Evolutionary conservation across 495 filamentous ascomycete genomes (phyloP).

Genomic region (Aspergillus avenaceus): DNA sequence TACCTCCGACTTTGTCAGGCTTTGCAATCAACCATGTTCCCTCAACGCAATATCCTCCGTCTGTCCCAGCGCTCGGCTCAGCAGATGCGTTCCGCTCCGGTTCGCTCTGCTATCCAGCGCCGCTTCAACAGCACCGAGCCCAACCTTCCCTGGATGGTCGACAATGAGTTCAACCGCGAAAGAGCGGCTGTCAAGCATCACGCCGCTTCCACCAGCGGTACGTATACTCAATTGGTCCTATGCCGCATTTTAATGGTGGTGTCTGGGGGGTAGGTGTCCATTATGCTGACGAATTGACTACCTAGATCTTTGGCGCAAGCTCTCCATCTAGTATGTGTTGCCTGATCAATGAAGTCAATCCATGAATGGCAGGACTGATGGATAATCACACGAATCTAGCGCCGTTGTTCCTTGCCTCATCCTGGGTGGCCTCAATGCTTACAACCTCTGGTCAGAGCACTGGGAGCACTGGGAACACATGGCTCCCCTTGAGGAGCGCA

Average conservation of each 20-base stretch:
- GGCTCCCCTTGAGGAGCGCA: slow-evolving; percentile 80
- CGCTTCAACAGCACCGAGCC: slow-evolving; percentile 59
- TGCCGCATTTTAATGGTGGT: not conserved
- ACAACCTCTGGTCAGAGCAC: slow-evolving; percentile 86
- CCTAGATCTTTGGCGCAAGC: slow-evolving; percentile 87
- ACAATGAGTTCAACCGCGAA: slow-evolving; percentile 88
- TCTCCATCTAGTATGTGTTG: slow-evolving; percentile 77
- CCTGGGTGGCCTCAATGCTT: slow-evolving; percentile 71
- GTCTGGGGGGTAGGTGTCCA: not conserved
- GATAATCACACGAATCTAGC: slow-evolving; percentile 42
- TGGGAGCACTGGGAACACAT: slow-evolving; percentile 92
- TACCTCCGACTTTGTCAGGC: slow-evolving; percentile 9
- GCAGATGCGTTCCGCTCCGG: slow-evolving; percentile 49
- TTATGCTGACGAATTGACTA: slow-evolving; percentile 32
- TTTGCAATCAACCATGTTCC: slow-evolving; percentile 52
- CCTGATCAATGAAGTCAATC: not conserved
- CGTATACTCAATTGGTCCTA: slow-evolving; percentile 24
- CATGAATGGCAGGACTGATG: not conserved
- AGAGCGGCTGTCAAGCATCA: slow-evolving; percentile 80
- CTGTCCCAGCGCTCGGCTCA: slow-evolving; percentile 54
- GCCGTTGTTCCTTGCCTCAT: slow-evolving; percentile 65
- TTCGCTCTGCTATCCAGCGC: slow-evolving; percentile 60
- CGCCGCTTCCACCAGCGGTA: slow-evolving; percentile 74
- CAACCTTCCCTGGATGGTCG: slow-evolving; percentile 48
- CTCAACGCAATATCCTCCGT: slow-evolving; percentile 59